Evolutionary conservation across 75 land plant genomes (phyloP), one percentile per base, ranked within the genome.

Genomic region (Picea sitchensis): DNA sequence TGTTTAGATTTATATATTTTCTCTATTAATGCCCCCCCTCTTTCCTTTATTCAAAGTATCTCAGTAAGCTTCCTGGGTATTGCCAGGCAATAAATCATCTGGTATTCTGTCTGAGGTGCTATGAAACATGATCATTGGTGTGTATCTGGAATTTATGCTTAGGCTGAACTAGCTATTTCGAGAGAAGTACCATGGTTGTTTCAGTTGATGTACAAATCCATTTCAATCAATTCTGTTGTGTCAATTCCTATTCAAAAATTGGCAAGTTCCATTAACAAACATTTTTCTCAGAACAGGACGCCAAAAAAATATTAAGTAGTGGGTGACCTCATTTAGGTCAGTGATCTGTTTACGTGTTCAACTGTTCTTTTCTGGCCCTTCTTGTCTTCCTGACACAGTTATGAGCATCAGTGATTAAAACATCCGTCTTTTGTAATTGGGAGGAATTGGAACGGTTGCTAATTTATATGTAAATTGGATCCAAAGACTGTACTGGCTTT

Each of bases 241-340:
- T 71, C 44, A 20, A 41, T 32, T 71, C n/a, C 74, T 56, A n/a
- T 8, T n/a, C 44, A 23, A 71, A 41, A 69, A 36, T 6, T 41
- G 73, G 41, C 51, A 69, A 69, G 73, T 17, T 69, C 47, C 51
- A 36, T 71, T 71, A 44, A 0, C 5, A 34, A 34, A 67, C 71
- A 67, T 67, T 51, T 51, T 9, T 51, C 56, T 51, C 12, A 51
- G 9, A 51, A 12, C 56, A 51, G 56, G 56, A 51, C 2, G 56
- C 56, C 56, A 51, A 51, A 34, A 38, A 71, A 44, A 71, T 47
- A 44, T 71, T 71, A 20, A 71, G 51, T 41, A 71, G 51, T 44
- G 47, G 74, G 12, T 71, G 74, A 38, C 51, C 74, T 41, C 74
- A 71, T 38, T 18, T 71, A 67, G 74, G 74, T 71, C 74, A 71